These are phyloP conservation scores for Trametopsis cervina DNA, from an alignment of 768 basidiomycete genomes.

Conservation along the genomic window DNA sequence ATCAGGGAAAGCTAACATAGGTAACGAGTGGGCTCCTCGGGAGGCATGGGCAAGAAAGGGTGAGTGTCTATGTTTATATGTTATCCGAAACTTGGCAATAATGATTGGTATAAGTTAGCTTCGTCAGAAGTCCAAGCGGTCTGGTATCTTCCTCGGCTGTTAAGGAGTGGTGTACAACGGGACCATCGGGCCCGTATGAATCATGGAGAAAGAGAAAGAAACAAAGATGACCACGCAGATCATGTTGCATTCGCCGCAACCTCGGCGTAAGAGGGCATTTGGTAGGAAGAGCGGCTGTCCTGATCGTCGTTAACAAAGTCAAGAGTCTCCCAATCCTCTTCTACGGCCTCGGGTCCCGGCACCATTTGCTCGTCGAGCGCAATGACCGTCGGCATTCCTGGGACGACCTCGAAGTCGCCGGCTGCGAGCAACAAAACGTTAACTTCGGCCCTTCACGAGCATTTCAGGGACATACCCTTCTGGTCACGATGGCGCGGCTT, in stretches of 20 bases:
- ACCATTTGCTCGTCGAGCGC: slow-evolving; percentile 42
- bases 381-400: slow-evolving; percentile 47
- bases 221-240: background rate
- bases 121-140: background rate
- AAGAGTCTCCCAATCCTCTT: slow-evolving; percentile 58
- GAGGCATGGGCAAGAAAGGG: background rate
- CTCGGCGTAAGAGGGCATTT: slow-evolving; percentile 12
- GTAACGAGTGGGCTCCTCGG: too few species aligned
- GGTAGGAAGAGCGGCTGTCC: slow-evolving; percentile 18
- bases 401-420: slow-evolving; percentile 52
- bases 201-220: background rate
- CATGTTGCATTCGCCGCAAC: slow-evolving; percentile 12
- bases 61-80: background rate
- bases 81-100: background rate
- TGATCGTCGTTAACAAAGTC: slow-evolving; percentile 33
- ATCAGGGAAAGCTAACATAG: too few species aligned
- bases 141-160: background rate
- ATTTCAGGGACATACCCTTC: slow-evolving; percentile 33
- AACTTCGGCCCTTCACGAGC: background rate
- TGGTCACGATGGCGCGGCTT: slow-evolving; percentile 39
- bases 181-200: background rate
- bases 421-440: slow-evolving; percentile 27
- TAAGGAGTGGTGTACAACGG: background rate
- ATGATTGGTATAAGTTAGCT: background rate
- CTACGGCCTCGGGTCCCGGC: slow-evolving; percentile 36